Conservation (phyloP, 306 rosid species). For the Trifolium subterraneum region DNA sequence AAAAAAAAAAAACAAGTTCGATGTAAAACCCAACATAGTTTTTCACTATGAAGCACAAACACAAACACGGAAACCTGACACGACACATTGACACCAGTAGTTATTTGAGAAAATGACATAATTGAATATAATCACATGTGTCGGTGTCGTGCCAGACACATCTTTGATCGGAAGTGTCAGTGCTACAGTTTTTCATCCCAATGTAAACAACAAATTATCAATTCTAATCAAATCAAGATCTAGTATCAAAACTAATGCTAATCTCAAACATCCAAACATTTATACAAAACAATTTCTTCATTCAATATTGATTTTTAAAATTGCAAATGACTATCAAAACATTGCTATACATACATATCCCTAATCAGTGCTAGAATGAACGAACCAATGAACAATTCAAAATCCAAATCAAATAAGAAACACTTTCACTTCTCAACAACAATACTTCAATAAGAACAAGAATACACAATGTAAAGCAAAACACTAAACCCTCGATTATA, state of each 20-base stretch:
- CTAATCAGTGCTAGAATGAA: neutral
- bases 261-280: slow-evolving; percentile 13
- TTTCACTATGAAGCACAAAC: too few relatives aligned
- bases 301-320: neutral
- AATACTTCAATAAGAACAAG: neutral
- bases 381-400: slow-evolving; percentile 10
- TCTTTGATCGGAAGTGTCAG: too few relatives aligned
- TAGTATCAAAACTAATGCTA: neutral
- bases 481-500: slow-evolving; percentile 7
- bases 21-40: neutral
- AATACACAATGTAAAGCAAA: neutral
- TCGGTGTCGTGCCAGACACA: too few relatives aligned
- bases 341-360: neutral
- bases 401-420: slow-evolving; percentile 11
- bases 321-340: neutral
- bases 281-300: neutral
- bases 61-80: too few relatives aligned
- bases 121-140: too few relatives aligned
- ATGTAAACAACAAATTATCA: neutral
- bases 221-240: neutral
- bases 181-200: neutral
- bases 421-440: slow-evolving; percentile 14
- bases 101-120: too few relatives aligned
- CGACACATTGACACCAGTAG: too few relatives aligned
- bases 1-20: neutral